Percentiles rank a stretch among this genome's conserved stretches.
Evolutionary conservation across 805 yeast species (phyloP).

Genomic region (Kodamaea kakaduensis): DNA sequence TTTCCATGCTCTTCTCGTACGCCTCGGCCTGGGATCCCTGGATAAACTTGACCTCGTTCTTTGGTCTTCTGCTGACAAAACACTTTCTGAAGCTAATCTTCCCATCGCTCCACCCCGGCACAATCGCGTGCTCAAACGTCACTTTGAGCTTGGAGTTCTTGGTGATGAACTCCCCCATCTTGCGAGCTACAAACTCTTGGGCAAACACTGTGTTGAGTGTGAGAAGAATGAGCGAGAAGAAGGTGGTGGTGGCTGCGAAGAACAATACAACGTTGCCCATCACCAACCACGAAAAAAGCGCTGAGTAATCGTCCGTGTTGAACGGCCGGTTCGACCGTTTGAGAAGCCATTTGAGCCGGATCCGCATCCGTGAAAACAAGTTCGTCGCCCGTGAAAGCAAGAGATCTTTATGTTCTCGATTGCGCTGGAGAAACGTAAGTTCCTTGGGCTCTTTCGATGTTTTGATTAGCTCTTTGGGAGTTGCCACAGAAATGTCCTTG

Average conservation of each 20-base stretch:
- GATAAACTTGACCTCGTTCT: conserved; percentile 46
- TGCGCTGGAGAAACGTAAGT: conserved; percentile 10
- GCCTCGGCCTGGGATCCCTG: conserved; percentile 76
- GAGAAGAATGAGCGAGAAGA: conserved; percentile 73
- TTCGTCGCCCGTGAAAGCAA: conserved; percentile 27
- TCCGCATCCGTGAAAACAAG: conserved; percentile 25
- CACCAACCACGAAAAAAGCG: conserved; percentile 86
- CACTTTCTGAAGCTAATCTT: conserved; percentile 81
- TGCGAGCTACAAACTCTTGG: conserved; percentile 79
- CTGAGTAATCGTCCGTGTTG: conserved; percentile 88
- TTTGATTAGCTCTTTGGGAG: no score
- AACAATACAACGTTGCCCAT: conserved; percentile 82
- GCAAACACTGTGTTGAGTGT: conserved; percentile 82
- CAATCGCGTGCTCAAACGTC: conserved; percentile 88
- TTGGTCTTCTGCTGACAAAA: conserved; percentile 81
- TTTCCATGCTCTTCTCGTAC: conserved; percentile 47
- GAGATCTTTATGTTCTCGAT: conserved; percentile 19
- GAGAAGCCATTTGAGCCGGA: conserved; percentile 65
- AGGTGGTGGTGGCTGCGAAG: conserved; percentile 87
- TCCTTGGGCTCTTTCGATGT: no score
- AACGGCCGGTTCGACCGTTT: conserved; percentile 77
- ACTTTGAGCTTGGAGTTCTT: conserved; percentile 78
- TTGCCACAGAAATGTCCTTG: no score
- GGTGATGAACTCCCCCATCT: conserved; percentile 79
- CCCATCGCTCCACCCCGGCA: conserved; percentile 90